Evolutionary conservation across 1,284 basidiomycete genomes (phyloP), one percentile per base, ranked within the genome.

Genomic region (Boletus semigastroideus): DNA sequence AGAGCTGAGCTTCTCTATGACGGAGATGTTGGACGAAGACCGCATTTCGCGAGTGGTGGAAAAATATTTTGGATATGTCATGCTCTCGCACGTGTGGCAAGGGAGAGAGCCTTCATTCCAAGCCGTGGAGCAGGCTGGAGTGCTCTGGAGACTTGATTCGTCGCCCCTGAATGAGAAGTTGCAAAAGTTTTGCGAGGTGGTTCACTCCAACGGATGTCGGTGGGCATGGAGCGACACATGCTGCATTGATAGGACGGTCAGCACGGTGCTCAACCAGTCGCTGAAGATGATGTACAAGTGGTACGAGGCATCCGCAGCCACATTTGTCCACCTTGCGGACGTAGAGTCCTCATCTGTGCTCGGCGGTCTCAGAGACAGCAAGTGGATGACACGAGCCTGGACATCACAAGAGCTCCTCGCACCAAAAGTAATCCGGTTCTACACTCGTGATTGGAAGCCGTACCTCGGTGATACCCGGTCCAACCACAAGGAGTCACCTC

Each of bases 401-500:
- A 34, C 34, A 10, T 34, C 34, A 8, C 39, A 41, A 44, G 33
- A 56, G n/a, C 44, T 57, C 19, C 60, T 59, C 10, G 49, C 49
- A 9, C 42, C 58, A 2, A 46, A 45, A 2, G 30, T 47, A 13
- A 43, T 60, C 41, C 28, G 58, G 39, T 46, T 46, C 34, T 41
- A 42, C 34, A 16, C 34, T n/a, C n/a, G n/a, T n/a, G n/a, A 34
- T n/a, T 34, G 34, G 34, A 16, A 34, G 34, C 34, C 34, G 9
- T 34, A 34, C 16, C 34, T 34, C 34, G 34, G 34, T 34, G 34
- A 17, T 16, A n/a, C 34, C 7, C 34, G 7, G 34, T n/a, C 16
- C 34, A 34, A 34, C n/a, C 34, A 34, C 34, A 34, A 34, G 34
- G 16, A 34, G 16, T 16, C 16, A 9, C 34, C 16, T 1, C 16